Base-by-base conservation (phyloP, 1,284 basidiomycete species). In the Puccinia novopanici region DNA sequence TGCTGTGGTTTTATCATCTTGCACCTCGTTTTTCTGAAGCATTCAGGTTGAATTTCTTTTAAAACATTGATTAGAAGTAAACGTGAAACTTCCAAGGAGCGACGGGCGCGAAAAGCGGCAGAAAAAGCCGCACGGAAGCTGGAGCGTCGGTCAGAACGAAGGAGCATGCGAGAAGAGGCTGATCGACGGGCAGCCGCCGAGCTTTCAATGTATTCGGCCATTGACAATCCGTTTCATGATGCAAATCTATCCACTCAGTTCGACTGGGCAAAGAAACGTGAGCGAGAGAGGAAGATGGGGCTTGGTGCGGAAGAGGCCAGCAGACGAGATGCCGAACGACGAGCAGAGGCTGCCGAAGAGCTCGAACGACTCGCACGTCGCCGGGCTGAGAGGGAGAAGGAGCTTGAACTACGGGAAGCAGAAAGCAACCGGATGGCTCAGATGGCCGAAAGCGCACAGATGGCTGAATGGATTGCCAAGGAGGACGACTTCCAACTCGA, bases 401-500 rank as follows among this genome's bases (percentile, higher is more conserved):
- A 98, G 84, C 91, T 92, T 85, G 89, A 89, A 80, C 86, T 97
- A 48, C 88, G 95, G 37, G 96, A 99, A 84, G 94, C 98, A 84
- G 96, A 99, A 86, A 93, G 95, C 84, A 87, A 92, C 76, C 88
- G 92, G 82, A 93, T 94, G 90, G 91, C 92, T 79, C 89, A 95
- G 75, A 85, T 95, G 79, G 92, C 94, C 68, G 97, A 99, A 87
- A 94, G 94, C 37, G 94, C 92, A 19, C 93, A 96, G 84, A 98
- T 98, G 95, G 92, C 93, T 3, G 95, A 98, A 81, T 99, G 97
- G 97, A 89, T 98, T 82, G 91, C 93, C 40, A 97, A 96, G 86
- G 97, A 99, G 84, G 96, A 94, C 79, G 94, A 95, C 83, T 99
- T 99, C 86, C 93, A 97, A 86, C 89, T 99, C 57, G 93, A 98